Evolutionary conservation across 1,139 yeast species (phyloP), one percentile per base, ranked within the genome.

Genomic region (Meyerozyma athensensis): DNA sequence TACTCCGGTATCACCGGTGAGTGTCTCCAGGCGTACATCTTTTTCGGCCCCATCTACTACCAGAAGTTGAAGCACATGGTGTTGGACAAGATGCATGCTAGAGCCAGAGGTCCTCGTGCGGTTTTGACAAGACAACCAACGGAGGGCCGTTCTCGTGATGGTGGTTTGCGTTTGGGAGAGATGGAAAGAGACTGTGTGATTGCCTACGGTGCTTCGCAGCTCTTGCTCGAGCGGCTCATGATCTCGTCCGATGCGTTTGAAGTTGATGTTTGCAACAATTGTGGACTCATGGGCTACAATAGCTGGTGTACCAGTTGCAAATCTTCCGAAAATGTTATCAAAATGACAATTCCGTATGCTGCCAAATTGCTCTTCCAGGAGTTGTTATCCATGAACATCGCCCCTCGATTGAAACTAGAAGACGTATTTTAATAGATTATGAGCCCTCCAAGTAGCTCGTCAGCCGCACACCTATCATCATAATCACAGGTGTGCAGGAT

Each of bases 111-210:
- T 43, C 99, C 99, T 39, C 79, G 97, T 50, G 98, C 98, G 0
- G 98, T 94, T 16, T 72, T 92, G 46, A 92, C 99, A 3, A 81
- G 99, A 63, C 99, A 92, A 64, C 99, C 99, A 9, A 92, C 97
- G 0, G 99, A 92, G 65, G 99, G 99, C 75, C 79, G 99, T 64
- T 87, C 97, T 2, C 79, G 98, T 63, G 99, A 92, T 65, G 99
- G 99, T 76, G 99, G 99, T 56, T 75, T 92, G 56, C 84, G 99
- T 69, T 75, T 92, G 62, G 99, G 99, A 52, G 99, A 92, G 67
- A 92, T 92, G 99, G 99, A 92, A 65, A 84, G 98, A 67, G 99
- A 92, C 71, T 92, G 98, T 83, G 96, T 92, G 48, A 94, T 92
- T 66, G 99, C 99, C 1, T 92, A 94, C 54, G 99, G 99, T 56